Evolutionary conservation across 1,139 yeast species (phyloP).

Genomic region (Zygosaccharomyces sapae): DNA sequence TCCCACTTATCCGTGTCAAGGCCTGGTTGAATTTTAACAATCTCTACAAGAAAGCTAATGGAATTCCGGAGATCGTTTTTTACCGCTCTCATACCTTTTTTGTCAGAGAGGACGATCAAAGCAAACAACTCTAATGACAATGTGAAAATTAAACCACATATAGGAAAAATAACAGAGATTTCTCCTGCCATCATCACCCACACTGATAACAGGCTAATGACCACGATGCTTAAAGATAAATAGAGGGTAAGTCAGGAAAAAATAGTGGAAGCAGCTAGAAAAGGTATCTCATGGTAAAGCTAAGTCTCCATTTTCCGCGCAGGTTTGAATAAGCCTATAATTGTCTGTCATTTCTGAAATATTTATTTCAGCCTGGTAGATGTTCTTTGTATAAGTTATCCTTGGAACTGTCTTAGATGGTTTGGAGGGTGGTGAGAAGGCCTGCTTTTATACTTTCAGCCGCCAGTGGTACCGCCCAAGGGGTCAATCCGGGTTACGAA

Average conservation of each 20-base stretch:
- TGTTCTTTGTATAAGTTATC: background rate
- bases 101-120: background rate
- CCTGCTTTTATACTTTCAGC: background rate
- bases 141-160: background rate
- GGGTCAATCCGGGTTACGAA: background rate
- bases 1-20: constrained; percentile 10
- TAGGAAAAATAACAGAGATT: background rate
- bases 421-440: background rate
- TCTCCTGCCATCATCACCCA: background rate
- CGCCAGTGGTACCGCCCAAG: background rate
- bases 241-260: background rate
- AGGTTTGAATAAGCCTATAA: background rate
- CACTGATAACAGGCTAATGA: background rate
- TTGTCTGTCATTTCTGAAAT: background rate
- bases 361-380: background rate
- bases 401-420: background rate
- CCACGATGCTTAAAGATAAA: background rate
- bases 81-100: background rate
- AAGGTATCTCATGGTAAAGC: constrained; percentile 10
- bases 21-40: constrained; percentile 7
- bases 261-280: constrained; percentile 4
- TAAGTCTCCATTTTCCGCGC: background rate
- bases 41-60: constrained; percentile 7
- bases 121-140: background rate
- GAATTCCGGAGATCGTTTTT: background rate